Conservation (phyloP, 805 yeast genomes). For the Suhomyces tanzawaensis region DNA sequence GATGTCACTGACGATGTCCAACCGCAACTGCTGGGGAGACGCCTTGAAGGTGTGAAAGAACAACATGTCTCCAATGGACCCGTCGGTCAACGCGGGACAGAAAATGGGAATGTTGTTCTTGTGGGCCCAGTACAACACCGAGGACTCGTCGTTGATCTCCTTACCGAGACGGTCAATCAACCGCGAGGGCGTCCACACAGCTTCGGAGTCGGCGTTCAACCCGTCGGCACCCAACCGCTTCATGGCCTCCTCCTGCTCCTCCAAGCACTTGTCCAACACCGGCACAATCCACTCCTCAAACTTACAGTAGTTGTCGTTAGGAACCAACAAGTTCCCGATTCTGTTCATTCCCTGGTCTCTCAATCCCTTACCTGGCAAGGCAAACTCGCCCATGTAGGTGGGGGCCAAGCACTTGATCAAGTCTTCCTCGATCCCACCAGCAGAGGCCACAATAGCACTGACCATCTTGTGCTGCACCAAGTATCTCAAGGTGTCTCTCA, state of each 20-base stretch:
- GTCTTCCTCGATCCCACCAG: constrained; percentile 98
- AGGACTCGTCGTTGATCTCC: constrained; percentile 89
- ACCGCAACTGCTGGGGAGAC: constrained; percentile 81
- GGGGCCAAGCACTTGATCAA: constrained; percentile 95
- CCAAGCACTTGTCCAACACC: constrained; percentile 77
- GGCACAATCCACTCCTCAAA: constrained; percentile 99
- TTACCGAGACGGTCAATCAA: constrained; percentile 91
- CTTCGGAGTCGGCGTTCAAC: constrained; percentile 59
- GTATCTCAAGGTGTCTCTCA: constrained; percentile 84
- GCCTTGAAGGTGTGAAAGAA: constrained; percentile 97
- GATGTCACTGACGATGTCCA: constrained; percentile 93
- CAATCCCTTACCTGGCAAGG: constrained; percentile 72
- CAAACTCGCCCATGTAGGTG: constrained; percentile 89
- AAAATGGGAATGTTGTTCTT: constrained; percentile 94
- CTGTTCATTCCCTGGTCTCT: constrained; percentile 97
- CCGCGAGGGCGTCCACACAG: constrained; percentile 93
- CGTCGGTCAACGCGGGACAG: constrained; percentile 97
- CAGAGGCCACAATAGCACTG: constrained; percentile 92
- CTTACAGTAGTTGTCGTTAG: constrained; percentile 95
- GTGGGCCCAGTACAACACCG: constrained; percentile 97
- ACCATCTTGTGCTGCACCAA: constrained; percentile 93
- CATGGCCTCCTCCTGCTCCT: constrained; percentile 79
- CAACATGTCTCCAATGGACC: constrained; percentile 97
- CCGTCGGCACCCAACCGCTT: constrained; percentile 47
- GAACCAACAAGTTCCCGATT: constrained; percentile 94